These are phyloP conservation scores for Dillenia suffruticosa DNA, from an alignment of 164 flowering plant species.

Conservation along the genomic window DNA sequence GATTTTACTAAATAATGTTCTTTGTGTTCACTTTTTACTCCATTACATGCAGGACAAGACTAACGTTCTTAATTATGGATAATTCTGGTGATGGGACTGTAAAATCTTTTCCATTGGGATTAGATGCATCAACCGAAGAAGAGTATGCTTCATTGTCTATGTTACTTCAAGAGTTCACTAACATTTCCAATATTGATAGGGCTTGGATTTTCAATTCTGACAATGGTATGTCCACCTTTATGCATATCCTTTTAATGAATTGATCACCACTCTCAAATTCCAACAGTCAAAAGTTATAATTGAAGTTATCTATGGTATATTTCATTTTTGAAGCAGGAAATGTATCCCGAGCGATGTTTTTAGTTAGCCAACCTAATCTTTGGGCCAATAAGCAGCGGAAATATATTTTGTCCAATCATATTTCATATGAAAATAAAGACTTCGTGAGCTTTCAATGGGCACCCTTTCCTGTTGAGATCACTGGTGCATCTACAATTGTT, in stretches of 20 bases:
- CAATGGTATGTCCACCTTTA: constrained; percentile 34
- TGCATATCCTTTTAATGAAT: neutral
- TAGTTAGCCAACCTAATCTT: constrained; percentile 69
- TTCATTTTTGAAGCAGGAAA: constrained; percentile 33
- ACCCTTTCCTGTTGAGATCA: constrained; percentile 89
- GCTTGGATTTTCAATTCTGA: constrained; percentile 74
- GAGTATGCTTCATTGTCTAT: constrained; percentile 68
- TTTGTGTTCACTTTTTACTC: too few species aligned
- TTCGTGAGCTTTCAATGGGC: constrained; percentile 73
- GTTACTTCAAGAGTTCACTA: constrained; percentile 61
- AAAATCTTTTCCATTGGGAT: constrained; percentile 34
- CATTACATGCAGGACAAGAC: constrained; percentile 15
- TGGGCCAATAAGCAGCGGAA: constrained; percentile 77
- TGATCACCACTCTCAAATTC: too few species aligned
- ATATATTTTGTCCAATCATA: constrained; percentile 49
- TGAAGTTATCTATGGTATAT: neutral
- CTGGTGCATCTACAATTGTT: constrained; percentile 62
- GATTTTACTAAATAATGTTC: too few species aligned
- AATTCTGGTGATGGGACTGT: constrained; percentile 23
- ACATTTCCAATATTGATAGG: constrained; percentile 62
- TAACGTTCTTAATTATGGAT: constrained; percentile 43
- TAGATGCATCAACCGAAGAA: constrained; percentile 56
- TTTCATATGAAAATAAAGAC: constrained; percentile 30
- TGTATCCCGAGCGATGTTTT: constrained; percentile 69
- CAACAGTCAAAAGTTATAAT: neutral